Conservation (phyloP, 257 asterid genomes). For the Fraxinus pennsylvanica region DNA sequence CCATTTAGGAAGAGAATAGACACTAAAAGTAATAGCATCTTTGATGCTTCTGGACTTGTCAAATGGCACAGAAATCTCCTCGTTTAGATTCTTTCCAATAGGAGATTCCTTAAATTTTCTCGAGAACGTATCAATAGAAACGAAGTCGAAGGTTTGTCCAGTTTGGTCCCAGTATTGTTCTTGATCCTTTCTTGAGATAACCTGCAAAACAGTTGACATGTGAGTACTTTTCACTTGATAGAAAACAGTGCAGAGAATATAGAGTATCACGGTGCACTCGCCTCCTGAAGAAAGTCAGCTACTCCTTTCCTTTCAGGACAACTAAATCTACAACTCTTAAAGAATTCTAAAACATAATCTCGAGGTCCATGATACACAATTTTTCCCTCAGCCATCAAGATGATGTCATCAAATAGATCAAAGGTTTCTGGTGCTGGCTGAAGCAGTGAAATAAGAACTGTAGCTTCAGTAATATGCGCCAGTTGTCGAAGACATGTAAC, state of each 20-base stretch:
- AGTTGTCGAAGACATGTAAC: constrained; percentile 42
- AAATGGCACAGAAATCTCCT: constrained; percentile 40
- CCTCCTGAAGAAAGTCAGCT: constrained; percentile 54
- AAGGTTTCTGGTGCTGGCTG: constrained; percentile 54
- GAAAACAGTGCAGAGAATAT: neutral
- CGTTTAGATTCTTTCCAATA: constrained; percentile 26
- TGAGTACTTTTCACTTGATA: neutral
- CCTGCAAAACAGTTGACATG: constrained; percentile 30
- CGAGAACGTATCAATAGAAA: constrained; percentile 37
- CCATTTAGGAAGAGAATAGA: constrained; percentile 45
- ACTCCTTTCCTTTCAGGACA: constrained; percentile 52
- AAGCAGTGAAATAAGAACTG: constrained; percentile 41
- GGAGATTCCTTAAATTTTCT: constrained; percentile 39
- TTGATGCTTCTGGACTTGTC: constrained; percentile 35
- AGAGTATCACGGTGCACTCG: constrained; percentile 1
- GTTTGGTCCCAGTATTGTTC: constrained; percentile 41
- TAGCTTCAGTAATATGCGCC: constrained; percentile 43
- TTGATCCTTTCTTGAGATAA: constrained; percentile 48
- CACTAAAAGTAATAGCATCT: constrained; percentile 32
- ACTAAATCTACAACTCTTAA: constrained; percentile 39
- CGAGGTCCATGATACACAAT: constrained; percentile 45
- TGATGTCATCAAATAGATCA: constrained; percentile 45
- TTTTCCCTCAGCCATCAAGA: constrained; percentile 49
- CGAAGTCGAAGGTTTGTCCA: constrained; percentile 25
- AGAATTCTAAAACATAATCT: constrained; percentile 31